Evolutionary conservation across 2,329 filamentous ascomycete species (phyloP).

Genomic region (Furcasterigmium furcatum): DNA sequence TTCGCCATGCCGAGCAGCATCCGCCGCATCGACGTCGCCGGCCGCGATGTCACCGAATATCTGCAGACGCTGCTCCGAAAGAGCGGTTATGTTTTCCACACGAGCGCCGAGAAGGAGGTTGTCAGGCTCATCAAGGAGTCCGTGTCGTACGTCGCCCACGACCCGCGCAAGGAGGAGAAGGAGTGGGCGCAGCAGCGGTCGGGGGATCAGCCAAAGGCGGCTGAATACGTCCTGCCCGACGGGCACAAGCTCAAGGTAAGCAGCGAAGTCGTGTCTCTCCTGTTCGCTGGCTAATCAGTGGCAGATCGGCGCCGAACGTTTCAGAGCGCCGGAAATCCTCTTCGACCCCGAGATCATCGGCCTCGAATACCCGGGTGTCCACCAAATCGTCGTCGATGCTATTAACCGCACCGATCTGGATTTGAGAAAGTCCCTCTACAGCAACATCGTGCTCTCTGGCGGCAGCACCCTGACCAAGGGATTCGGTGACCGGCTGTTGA

Average conservation of each 20-base stretch:
- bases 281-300: background rate
- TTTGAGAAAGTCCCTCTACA: conserved; percentile 87
- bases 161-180: conserved; percentile 93
- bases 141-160: conserved; percentile 83
- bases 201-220: conserved; percentile 68
- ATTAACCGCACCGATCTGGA: conserved; percentile 96
- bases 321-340: conserved; percentile 93
- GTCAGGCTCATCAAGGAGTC: conserved; percentile 96
- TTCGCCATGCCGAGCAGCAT: conserved; percentile 97
- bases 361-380: conserved; percentile 92
- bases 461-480: conserved; percentile 96
- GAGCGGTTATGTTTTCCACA: conserved; percentile 92
- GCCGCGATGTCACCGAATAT: conserved; percentile 93
- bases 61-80: conserved; percentile 88
- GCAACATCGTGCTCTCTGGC: conserved; percentile 95
- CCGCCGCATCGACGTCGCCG: conserved; percentile 91
- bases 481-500: conserved; percentile 87
- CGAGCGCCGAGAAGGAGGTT: conserved; percentile 98
- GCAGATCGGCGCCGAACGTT: conserved; percentile 87
- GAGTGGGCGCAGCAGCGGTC: conserved; percentile 75
- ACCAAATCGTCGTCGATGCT: conserved; percentile 96
- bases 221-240: conserved; percentile 88
- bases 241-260: conserved; percentile 86
- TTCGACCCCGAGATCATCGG: conserved; percentile 98
- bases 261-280: background rate